Base-by-base conservation (phyloP, 2,329 filamentous ascomycete genomes). In the Colletotrichum caudatum region DNA sequence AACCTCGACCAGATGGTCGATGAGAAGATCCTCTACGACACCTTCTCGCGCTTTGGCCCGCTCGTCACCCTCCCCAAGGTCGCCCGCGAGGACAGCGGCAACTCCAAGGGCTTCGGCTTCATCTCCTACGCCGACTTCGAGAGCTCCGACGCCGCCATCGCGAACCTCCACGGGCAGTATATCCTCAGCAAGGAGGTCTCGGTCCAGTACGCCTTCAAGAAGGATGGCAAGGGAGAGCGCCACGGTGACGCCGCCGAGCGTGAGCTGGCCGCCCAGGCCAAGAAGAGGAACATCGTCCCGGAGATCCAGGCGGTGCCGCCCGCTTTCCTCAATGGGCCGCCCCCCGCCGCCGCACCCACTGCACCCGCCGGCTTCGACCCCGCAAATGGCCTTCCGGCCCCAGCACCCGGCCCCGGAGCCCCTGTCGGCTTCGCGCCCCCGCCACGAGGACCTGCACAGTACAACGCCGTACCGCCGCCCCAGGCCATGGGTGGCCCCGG, bases 121-220 rank as follows among this genome's bases (percentile, higher is more conserved):
- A 93, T 98, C 75, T 97, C 93, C 65, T 99, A 95, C 78, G 91
- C 91, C 80, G 93, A 93, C 78, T 99, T 99, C 80, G 96, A 98
- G 78, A 93, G 94, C 76, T 96, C 94, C 14, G 96, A 99, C 78
- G 92, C 94, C 73, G 95, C 96, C 53, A 94, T 97, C 74, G 88
- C 91, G 75, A 96, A 95, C 80, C 95, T 99, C 92, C 93, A 97
- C 80, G 94, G 94, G 63, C 95, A 98, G 84, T 98, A 96, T 82
- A 90, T 99, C 72, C 95, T 97, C 87, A 97, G 96, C 86, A 97
- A 97, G 84, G 93, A 97, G 81, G 92, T 98, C 76, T 93, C 93
- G 3, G 96, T 99, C 56, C 95, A 98, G 82, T 99, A 98, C 81
- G 96, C 96, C 50, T 98, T 97, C 88, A 99, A 99, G 87, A 98